Base-by-base conservation (phyloP, 176 grass and related monocot species). In the Cocos nucifera region DNA sequence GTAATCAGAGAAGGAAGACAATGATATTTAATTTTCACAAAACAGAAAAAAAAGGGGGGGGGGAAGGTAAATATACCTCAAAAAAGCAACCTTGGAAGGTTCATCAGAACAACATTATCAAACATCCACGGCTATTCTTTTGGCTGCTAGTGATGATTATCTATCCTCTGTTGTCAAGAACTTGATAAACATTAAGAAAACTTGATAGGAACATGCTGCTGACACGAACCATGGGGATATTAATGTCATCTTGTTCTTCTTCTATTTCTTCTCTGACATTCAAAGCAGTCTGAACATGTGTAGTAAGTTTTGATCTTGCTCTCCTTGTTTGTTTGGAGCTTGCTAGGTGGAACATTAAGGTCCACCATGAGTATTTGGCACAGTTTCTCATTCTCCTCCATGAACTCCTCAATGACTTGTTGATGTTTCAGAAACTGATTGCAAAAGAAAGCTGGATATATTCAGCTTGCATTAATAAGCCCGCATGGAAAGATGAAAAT, bases 271-370 rank as follows among this genome's bases (percentile, higher is more conserved):
- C 84, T 68, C 20, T 87, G 87, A 23, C 93, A 97, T 53, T 97
- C 84, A 60, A 92, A 97, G 78, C 93, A 97, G 30, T 97, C 84
- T 3, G 78, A 88, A 83, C 83, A 96, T 15, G 86, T 75, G 50
- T 76, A 76, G 51, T 87, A 82, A 59, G 63, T 62, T 22, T 74
- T 86, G 26, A 63, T 67, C 75, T 67, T 69, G 54, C 50, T 74
- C 51, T 50, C 69, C 3, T 49, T 22, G 64, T 64, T 55, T 76
- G 14, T 29, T 61, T 64, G 71, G 32, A 95, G 70, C 65, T 77
- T 96, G 27, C 53, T 48, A 19, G 80, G 86, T 53, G 86, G 75
- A 75, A 96, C 53, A 28, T 84, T 90, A 28, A 96, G 75, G 28
- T 90, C 83, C 57, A 90, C 91, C 23, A 88, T 53, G 22, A 96